Evolutionary conservation across 2,329 filamentous ascomycete species (phyloP).

Genomic region (Fusarium subtropicale): DNA sequence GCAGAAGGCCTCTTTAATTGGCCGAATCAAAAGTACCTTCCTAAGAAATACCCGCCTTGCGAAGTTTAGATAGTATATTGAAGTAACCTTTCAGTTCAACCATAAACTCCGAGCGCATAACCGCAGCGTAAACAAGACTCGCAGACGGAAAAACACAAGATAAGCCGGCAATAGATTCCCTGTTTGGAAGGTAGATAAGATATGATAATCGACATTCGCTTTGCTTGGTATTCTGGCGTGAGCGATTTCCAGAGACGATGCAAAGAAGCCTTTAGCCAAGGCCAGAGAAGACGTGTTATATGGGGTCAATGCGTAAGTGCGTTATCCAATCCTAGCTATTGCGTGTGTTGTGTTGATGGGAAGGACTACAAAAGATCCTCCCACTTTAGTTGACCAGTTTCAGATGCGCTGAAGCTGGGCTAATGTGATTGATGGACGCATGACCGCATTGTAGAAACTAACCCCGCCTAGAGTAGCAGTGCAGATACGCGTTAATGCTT

Average conservation of each 20-base stretch:
- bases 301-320: slow-evolving; percentile 4
- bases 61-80: not conserved
- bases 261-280: not conserved
- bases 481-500: slow-evolving; percentile 22
- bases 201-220: not conserved
- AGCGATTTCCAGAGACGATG: not conserved
- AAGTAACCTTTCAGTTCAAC: not conserved
- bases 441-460: slow-evolving; percentile 20
- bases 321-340: slow-evolving; percentile 30
- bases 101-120: not conserved
- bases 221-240: not conserved
- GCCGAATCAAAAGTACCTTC: not conserved
- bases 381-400: slow-evolving; percentile 9
- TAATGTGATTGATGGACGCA: slow-evolving; percentile 24
- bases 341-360: slow-evolving; percentile 1
- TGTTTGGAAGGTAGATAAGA: slow-evolving; percentile 26
- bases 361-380: slow-evolving; percentile 25
- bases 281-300: not conserved
- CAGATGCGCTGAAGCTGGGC: slow-evolving; percentile 12
- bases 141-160: not conserved
- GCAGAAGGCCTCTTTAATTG: fast-evolving
- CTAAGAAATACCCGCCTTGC: not conserved
- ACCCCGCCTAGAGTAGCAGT: slow-evolving; percentile 16
- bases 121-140: not conserved
- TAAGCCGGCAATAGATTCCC: slow-evolving; percentile 14